phyloP scores from a whole-genome alignment of 2,329 filamentous ascomycete species.

The Leptographium lundbergii region DNA sequence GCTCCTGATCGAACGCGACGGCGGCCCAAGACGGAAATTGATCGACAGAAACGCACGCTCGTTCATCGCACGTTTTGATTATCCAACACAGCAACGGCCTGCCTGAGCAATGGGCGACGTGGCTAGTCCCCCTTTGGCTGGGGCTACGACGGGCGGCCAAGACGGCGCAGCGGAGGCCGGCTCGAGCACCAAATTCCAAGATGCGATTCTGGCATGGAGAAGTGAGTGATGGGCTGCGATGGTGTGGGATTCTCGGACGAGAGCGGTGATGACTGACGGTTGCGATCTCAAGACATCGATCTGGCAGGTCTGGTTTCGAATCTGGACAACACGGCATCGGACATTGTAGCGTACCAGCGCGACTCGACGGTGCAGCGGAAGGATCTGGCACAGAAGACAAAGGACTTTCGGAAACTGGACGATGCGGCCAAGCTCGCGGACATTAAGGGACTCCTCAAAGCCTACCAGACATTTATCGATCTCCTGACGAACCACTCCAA shows the following conservation, averaged over 20 bases:
- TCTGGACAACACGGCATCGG: slow-evolving; percentile 86
- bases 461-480: slow-evolving; percentile 96
- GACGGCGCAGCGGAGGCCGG: slow-evolving; percentile 21
- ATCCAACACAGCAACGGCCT: not conserved
- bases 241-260: not conserved
- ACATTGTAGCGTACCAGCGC: slow-evolving; percentile 84
- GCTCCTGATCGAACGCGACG: not conserved
- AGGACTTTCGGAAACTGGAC: slow-evolving; percentile 91
- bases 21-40: not conserved
- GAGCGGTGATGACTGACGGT: not conserved
- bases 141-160: not conserved
- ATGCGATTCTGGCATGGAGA: slow-evolving; percentile 90
- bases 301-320: slow-evolving; percentile 70
- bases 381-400: slow-evolving; percentile 96
- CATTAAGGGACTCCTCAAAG: slow-evolving; percentile 86
- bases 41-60: not conserved
- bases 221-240: slow-evolving; percentile 39
- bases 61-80: not conserved
- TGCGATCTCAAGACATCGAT: slow-evolving; percentile 56
- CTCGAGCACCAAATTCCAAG: slow-evolving; percentile 86
- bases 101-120: slow-evolving; percentile 10
- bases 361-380: slow-evolving; percentile 95
- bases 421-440: slow-evolving; percentile 77
- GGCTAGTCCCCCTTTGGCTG: slow-evolving; percentile 5
- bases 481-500: slow-evolving; percentile 94